Base-by-base conservation (phyloP, 2,329 filamentous ascomycete species). In the Aspergillus sp. region DNA sequence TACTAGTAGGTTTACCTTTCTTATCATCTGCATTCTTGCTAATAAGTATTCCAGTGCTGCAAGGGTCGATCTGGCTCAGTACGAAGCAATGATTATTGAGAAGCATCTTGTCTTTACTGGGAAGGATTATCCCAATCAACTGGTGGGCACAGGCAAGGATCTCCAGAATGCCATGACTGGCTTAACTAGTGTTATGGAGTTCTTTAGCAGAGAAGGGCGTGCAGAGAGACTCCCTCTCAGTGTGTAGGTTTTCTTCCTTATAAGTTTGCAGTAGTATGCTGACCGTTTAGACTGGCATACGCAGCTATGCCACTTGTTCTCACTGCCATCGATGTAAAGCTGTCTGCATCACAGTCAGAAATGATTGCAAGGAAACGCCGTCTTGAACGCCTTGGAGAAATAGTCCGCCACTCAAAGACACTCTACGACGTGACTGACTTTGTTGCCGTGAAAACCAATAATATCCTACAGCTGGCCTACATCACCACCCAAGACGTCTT, bases 201-300 rank as follows among this genome's bases (percentile, higher is more conserved):
- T 74, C 42, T 67, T 77, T 5, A 67, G 74, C 4, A 62, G 70
- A 9, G 64, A 70, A n/a, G 66, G 66, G 2, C 63, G 74, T 2
- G 70, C 66, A 5, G 66, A 72, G 6, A 74, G 67, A 61, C 56
- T 76, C 0, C 74, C 74, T 4, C 70, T 76, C 9, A 74, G 69
- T 47, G 71, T 72, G 69, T 73, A 54, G 53, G 69, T 66, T 7
- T 29, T 29, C 5, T 26, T 28, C 5, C 10, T 7, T 47, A n/a
- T n/a, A 10, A 2, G 4, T 34, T 42, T 33, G n/a, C 7, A 2
- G 7, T 7, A 19, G 27, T 7, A 13, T 11, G 7, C 11, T 36
- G 27, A 19, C 41, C 3, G 30, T 33, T 9, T n/a, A 60, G 57
- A 6, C 49, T 60, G 3, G 57, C 47, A 9, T 60, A 59, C 29